A percentile compares a stretch with the other conserved stretches of the same genome.
phyloP scores from a whole-genome alignment of 352 stramenopile species.

The Phytophthora cactorum region DNA sequence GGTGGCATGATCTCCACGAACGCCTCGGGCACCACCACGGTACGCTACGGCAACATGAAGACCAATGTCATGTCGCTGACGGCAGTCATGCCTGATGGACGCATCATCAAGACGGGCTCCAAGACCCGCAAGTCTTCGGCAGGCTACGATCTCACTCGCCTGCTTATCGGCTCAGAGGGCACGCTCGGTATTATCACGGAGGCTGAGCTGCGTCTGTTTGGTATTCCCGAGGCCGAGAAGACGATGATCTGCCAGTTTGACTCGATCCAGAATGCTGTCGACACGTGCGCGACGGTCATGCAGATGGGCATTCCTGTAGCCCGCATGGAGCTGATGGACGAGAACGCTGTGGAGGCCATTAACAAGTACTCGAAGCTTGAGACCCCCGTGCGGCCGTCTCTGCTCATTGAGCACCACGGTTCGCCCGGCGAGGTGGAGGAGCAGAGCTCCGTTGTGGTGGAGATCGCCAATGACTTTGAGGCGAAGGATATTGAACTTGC shows the following conservation, averaged over 20 bases:
- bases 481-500: slow-evolving; percentile 85
- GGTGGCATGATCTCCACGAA: slow-evolving; percentile 96
- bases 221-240: slow-evolving; percentile 90
- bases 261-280: slow-evolving; percentile 86
- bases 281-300: slow-evolving; percentile 86
- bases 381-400: slow-evolving; percentile 82
- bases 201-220: slow-evolving; percentile 94
- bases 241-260: slow-evolving; percentile 95
- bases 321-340: slow-evolving; percentile 90
- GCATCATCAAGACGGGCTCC: slow-evolving; percentile 90
- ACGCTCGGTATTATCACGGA: slow-evolving; percentile 96
- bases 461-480: slow-evolving; percentile 88
- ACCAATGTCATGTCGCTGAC: slow-evolving; percentile 95
- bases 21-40: slow-evolving; percentile 90
- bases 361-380: slow-evolving; percentile 89
- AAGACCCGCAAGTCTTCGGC: slow-evolving; percentile 96
- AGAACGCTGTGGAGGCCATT: slow-evolving; percentile 77
- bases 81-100: slow-evolving; percentile 91
- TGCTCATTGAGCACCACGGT: slow-evolving; percentile 96
- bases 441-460: slow-evolving; percentile 86
- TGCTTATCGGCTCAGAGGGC: slow-evolving; percentile 97
- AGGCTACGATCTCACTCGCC: slow-evolving; percentile 96
- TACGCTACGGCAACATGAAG: slow-evolving; percentile 97
- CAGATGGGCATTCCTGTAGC: slow-evolving; percentile 90
- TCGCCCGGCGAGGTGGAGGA: slow-evolving; percentile 82